These are phyloP conservation scores for Sphaerulina musiva DNA, from an alignment of 2,329 filamentous ascomycete genomes.

Conservation along the genomic window DNA sequence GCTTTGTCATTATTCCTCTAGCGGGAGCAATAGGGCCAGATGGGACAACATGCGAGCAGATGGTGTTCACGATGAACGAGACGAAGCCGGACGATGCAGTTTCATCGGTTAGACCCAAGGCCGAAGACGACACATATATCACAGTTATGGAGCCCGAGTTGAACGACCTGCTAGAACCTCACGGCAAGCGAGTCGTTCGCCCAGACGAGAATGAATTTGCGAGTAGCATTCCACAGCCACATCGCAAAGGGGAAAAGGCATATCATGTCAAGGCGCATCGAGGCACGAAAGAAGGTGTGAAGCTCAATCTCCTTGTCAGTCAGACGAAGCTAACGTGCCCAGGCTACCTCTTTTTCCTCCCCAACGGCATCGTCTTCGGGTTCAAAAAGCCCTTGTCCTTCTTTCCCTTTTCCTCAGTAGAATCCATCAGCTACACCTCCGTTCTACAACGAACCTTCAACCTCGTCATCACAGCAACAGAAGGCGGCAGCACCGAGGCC, in stretches of 20 bases:
- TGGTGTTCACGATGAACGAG: constrained; percentile 56
- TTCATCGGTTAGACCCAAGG: constrained; percentile 32
- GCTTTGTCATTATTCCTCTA: constrained; percentile 55
- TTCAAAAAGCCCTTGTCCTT: constrained; percentile 61
- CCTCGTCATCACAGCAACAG: constrained; percentile 46
- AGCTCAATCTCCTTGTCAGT: background rate
- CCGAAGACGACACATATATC: constrained; percentile 42
- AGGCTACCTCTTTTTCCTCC: constrained; percentile 59
- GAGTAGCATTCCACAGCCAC: constrained; percentile 53
- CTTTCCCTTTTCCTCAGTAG: constrained; percentile 55
- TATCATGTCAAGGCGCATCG: constrained; percentile 59
- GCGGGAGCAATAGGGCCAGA: constrained; percentile 39
- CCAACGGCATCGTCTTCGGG: constrained; percentile 55
- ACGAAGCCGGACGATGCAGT: constrained; percentile 39
- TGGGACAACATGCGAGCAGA: constrained; percentile 44
- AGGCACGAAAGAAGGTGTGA: constrained; percentile 57
- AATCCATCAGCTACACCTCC: constrained; percentile 57
- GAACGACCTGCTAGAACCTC: constrained; percentile 43
- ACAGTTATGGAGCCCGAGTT: constrained; percentile 41
- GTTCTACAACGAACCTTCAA: constrained; percentile 62
- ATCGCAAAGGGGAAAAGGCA: constrained; percentile 57
- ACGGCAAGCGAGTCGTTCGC: constrained; percentile 45
- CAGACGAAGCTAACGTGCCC: background rate
- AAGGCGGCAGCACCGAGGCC: constrained; percentile 13
- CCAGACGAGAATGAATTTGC: constrained; percentile 54